Percentiles rank a stretch among this genome's conserved stretches.
phyloP scores from a whole-genome alignment of 345 rosid species.

The Populus ilicifolia region DNA sequence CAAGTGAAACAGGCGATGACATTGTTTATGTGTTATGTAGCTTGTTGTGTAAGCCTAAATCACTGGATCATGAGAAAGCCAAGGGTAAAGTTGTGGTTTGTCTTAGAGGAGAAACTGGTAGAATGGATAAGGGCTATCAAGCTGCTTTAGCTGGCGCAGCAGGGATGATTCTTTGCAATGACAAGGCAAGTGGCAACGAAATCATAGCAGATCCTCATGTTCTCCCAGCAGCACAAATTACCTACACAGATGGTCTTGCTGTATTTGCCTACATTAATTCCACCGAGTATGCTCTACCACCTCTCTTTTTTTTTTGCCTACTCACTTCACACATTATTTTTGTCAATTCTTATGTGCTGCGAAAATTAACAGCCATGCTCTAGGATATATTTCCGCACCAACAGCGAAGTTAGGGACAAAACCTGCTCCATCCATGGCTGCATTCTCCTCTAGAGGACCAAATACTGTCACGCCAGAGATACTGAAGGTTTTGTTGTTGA shows the following conservation, averaged over 20 bases:
- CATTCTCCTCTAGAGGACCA: constrained; percentile 68
- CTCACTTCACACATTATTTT: neutral
- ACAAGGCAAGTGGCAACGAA: constrained; percentile 37
- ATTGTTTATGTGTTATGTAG: constrained; percentile 28
- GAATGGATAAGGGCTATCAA: constrained; percentile 49
- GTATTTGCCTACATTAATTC: constrained; percentile 43
- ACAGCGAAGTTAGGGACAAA: constrained; percentile 5
- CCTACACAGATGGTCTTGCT: constrained; percentile 43
- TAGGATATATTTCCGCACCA: constrained; percentile 42
- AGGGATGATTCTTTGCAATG: constrained; percentile 75
- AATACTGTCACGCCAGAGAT: constrained; percentile 53
- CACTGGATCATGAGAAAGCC: constrained; percentile 58
- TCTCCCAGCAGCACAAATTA: constrained; percentile 60
- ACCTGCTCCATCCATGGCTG: constrained; percentile 68
- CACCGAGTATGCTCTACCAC: constrained; percentile 18
- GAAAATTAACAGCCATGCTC: constrained; percentile 35
- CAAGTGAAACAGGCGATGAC: no score
- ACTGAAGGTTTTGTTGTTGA: constrained; percentile 38
- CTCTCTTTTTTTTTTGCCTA: neutral
- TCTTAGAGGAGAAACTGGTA: constrained; percentile 37
- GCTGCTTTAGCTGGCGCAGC: constrained; percentile 52
- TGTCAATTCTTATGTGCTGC: neutral
- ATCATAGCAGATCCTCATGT: constrained; percentile 52
- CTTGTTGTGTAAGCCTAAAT: constrained; percentile 45
- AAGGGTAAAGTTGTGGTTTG: constrained; percentile 67